Percentiles rank a stretch among this genome's conserved stretches.
Evolutionary conservation across 2,329 filamentous ascomycete species (phyloP).

Genomic region (Fusarium buharicum): DNA sequence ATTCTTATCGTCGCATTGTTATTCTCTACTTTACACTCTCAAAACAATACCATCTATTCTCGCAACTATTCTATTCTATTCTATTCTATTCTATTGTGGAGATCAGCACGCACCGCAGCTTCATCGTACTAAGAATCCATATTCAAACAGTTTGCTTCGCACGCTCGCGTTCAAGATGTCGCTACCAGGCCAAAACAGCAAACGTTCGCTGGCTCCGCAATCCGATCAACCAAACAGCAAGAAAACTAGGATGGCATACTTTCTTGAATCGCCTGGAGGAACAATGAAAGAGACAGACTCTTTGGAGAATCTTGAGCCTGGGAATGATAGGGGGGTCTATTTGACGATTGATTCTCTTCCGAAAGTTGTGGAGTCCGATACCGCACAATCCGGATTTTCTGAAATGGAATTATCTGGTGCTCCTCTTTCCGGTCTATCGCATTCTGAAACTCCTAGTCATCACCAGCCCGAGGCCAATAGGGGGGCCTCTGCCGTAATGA

Average conservation of each 20-base stretch:
- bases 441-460: no score
- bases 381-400: background rate
- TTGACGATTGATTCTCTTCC: background rate
- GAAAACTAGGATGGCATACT: slow-evolving; percentile 14
- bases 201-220: slow-evolving; percentile 30
- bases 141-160: background rate
- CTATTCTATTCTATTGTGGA: slow-evolving; percentile 3
- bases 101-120: background rate
- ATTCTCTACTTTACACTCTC: background rate
- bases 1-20: slow-evolving; percentile 3
- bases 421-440: background rate
- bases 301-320: background rate
- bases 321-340: background rate
- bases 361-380: background rate
- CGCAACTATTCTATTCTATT: slow-evolving; percentile 3
- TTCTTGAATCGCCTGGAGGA: slow-evolving; percentile 32
- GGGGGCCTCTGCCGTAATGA: background rate
- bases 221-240: slow-evolving; percentile 9
- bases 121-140: background rate
- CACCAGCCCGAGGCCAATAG: background rate
- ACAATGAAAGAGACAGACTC: slow-evolving; percentile 26
- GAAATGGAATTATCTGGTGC: background rate
- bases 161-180: slow-evolving; percentile 10
- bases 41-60: background rate
- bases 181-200: slow-evolving; percentile 5